Percentiles rank a stretch among this genome's conserved stretches.
Conservation (phyloP, 495 filamentous ascomycete genomes). For the Penicillium flavigenum region DNA sequence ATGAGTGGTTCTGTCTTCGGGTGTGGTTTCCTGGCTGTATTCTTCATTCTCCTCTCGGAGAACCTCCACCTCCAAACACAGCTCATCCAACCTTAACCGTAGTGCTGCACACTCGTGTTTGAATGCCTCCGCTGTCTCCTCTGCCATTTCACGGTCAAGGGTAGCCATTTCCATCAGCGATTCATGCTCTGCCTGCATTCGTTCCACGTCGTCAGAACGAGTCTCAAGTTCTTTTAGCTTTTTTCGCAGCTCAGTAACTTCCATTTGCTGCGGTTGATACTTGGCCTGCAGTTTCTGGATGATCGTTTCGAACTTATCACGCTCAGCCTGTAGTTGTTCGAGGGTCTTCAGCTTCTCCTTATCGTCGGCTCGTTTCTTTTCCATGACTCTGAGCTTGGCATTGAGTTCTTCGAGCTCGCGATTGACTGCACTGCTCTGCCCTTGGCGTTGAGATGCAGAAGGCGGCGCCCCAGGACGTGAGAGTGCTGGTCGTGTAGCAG, state of each 20-base stretch:
- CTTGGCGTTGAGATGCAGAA: constrained; percentile 32
- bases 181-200: constrained; percentile 78
- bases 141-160: constrained; percentile 93
- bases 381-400: constrained; percentile 72
- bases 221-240: constrained; percentile 73
- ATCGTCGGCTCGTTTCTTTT: constrained; percentile 80
- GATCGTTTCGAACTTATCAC: constrained; percentile 82
- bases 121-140: constrained; percentile 79
- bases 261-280: constrained; percentile 81
- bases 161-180: constrained; percentile 81
- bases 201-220: constrained; percentile 65
- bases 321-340: constrained; percentile 73
- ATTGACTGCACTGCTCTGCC: constrained; percentile 42
- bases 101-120: constrained; percentile 80
- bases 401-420: constrained; percentile 79
- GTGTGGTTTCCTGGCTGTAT: constrained; percentile 75
- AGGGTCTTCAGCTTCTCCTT: constrained; percentile 80
- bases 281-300: constrained; percentile 92
- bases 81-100: constrained; percentile 72
- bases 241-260: constrained; percentile 71
- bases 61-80: constrained; percentile 84
- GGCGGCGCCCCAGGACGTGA: constrained; percentile 27
- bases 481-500: constrained; percentile 26
- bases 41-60: constrained; percentile 84
- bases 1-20: constrained; percentile 80